phyloP scores from a whole-genome alignment of 768 basidiomycete species.

The Tremella mesenterica region DNA sequence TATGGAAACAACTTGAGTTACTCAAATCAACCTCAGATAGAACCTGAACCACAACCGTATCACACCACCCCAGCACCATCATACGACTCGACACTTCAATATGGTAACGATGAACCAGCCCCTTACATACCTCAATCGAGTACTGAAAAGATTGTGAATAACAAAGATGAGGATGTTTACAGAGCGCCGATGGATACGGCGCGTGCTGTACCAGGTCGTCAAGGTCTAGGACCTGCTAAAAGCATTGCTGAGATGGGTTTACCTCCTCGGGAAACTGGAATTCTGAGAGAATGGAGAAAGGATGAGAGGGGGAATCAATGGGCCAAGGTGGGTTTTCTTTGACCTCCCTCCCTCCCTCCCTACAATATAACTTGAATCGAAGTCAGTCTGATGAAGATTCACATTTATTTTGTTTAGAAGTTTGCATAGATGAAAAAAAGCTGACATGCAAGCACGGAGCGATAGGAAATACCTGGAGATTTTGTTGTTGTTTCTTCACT shows the following conservation, averaged over 20 bases:
- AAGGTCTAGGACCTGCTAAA: conserved; percentile 16
- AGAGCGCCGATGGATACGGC: conserved; percentile 14
- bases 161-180: background rate
- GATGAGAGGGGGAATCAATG: conserved; percentile 43
- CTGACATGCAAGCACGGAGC: conserved; percentile 37
- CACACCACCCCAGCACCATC: background rate
- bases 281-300: conserved; percentile 44
- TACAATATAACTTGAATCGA: too few species aligned
- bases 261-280: conserved; percentile 40
- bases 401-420: too few species aligned
- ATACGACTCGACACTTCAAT: background rate
- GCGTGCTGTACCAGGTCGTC: conserved; percentile 24
- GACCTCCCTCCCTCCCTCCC: too few species aligned
- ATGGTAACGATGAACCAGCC: background rate
- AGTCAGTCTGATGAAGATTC: background rate
- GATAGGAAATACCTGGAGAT: conserved; percentile 22
- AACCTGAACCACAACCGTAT: background rate
- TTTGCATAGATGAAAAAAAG: too few species aligned
- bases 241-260: conserved; percentile 29
- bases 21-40: background rate
- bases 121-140: conserved; percentile 10
- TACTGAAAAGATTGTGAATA: conserved; percentile 23
- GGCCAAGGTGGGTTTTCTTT: conserved; percentile 28
- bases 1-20: too few species aligned
- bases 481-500: conserved; percentile 39